Evolutionary conservation across 768 basidiomycete genomes (phyloP).

Genomic region (Auriscalpium vulgare): DNA sequence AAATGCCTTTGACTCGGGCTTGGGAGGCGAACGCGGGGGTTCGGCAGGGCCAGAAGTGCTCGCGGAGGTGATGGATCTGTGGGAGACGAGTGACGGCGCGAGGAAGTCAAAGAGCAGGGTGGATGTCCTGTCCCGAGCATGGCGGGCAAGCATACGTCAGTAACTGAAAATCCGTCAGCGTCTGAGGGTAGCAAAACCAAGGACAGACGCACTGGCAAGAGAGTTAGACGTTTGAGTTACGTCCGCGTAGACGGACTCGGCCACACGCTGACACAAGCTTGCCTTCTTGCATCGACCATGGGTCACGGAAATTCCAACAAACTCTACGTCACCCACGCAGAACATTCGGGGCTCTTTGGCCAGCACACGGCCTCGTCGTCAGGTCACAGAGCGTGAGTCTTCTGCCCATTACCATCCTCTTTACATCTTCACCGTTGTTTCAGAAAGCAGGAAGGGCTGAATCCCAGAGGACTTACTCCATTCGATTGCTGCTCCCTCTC

Average conservation of each 20-base stretch:
- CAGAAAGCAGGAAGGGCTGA: constrained; percentile 63
- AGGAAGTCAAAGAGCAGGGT: constrained; percentile 35
- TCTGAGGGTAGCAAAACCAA: neutral
- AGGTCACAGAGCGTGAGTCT: constrained; percentile 59
- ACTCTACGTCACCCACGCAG: constrained; percentile 83
- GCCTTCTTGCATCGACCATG: constrained; percentile 32
- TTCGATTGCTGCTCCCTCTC: constrained; percentile 92
- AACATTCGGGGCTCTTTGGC: constrained; percentile 74
- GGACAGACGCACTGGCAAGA: neutral
- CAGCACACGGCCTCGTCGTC: constrained; percentile 70
- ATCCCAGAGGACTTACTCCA: constrained; percentile 58
- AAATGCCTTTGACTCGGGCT: no score
- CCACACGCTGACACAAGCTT: neutral
- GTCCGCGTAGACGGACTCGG: neutral
- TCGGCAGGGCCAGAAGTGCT: neutral
- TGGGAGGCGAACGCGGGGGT: no score
- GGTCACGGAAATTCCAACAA: constrained; percentile 85
- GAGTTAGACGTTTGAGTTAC: neutral
- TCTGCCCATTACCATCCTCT: neutral
- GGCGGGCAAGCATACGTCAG: constrained; percentile 15
- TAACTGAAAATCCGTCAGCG: no score
- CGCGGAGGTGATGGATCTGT: constrained; percentile 15
- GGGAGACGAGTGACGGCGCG: constrained; percentile 25
- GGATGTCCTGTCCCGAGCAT: constrained; percentile 6
- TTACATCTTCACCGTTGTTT: constrained; percentile 3